Evolutionary conservation across 306 rosid genomes (phyloP).

Genomic region (Carpinus fangiana): DNA sequence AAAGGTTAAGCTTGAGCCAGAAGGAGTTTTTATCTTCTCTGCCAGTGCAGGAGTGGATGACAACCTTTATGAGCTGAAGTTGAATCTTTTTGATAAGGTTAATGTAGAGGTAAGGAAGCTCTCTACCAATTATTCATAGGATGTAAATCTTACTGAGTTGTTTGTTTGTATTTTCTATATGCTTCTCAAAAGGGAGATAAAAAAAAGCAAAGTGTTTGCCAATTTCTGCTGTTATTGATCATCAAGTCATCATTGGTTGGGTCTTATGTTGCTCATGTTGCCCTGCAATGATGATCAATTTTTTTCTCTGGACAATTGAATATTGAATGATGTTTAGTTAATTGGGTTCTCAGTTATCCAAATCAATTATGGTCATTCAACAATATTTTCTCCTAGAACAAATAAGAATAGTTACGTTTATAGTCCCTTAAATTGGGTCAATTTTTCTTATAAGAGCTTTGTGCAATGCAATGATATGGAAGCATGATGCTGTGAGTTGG

Average conservation of each 20-base stretch:
- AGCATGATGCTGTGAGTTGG: background rate
- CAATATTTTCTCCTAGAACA: background rate
- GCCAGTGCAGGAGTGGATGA: constrained; percentile 76
- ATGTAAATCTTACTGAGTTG: background rate
- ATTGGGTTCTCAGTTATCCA: background rate
- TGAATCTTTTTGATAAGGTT: constrained; percentile 92
- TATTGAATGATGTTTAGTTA: background rate
- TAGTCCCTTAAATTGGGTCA: background rate
- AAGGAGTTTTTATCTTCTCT: constrained; percentile 68
- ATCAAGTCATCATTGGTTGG: background rate
- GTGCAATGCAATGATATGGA: background rate
- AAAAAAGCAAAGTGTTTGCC: background rate
- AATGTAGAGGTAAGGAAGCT: constrained; percentile 66
- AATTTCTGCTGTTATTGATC: background rate
- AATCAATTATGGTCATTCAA: background rate
- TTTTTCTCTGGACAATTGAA: background rate
- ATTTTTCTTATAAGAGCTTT: background rate
- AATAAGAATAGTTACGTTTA: background rate
- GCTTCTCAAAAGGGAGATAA: background rate
- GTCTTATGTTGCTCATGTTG: background rate
- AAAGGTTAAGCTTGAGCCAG: constrained; percentile 85
- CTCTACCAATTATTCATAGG: background rate
- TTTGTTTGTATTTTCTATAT: background rate
- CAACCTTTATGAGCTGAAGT: constrained; percentile 62
- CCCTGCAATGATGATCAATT: background rate